Conservation (phyloP, 139 green algal genomes). For the Closterium sp. region DNA sequence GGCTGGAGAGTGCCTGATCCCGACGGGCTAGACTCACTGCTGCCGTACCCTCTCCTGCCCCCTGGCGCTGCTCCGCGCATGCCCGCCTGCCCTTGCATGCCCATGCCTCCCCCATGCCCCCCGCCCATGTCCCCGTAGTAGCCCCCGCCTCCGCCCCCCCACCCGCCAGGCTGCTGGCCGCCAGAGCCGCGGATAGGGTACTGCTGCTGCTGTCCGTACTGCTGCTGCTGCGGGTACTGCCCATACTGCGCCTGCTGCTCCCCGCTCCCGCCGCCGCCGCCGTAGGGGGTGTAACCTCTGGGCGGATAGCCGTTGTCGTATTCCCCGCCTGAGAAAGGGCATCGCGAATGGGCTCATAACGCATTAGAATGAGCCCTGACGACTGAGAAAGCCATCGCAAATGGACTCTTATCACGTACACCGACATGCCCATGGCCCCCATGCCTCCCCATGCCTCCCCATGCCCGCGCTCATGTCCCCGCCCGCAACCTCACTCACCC, state of each 20-base stretch:
- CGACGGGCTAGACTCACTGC: background rate
- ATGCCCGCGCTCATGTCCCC: too few relatives aligned
- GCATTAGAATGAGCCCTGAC: background rate
- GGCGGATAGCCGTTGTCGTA: background rate
- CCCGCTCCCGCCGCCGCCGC: background rate
- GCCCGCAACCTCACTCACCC: background rate
- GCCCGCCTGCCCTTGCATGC: too few relatives aligned
- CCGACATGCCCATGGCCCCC: too few relatives aligned
- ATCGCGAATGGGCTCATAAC: background rate
- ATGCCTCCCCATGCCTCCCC: too few relatives aligned
- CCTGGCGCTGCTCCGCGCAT: background rate
- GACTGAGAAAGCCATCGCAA: too few relatives aligned
- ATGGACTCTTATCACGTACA: too few relatives aligned
- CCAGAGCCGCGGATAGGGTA: background rate
- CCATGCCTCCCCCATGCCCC: background rate
- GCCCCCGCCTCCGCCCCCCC: too few relatives aligned
- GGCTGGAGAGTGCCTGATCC: background rate
- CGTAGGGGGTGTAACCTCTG: background rate
- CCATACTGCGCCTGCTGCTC: background rate
- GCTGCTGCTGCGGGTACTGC: background rate
- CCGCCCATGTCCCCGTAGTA: too few relatives aligned
- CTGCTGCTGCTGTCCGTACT: background rate
- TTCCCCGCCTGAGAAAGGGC: background rate
- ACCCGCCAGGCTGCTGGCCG: background rate
- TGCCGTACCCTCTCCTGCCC: background rate